Evolutionary conservation across 2,329 filamentous ascomycete genomes (phyloP), one percentile per base, ranked within the genome.

Genomic region (Fusarium sp.): DNA sequence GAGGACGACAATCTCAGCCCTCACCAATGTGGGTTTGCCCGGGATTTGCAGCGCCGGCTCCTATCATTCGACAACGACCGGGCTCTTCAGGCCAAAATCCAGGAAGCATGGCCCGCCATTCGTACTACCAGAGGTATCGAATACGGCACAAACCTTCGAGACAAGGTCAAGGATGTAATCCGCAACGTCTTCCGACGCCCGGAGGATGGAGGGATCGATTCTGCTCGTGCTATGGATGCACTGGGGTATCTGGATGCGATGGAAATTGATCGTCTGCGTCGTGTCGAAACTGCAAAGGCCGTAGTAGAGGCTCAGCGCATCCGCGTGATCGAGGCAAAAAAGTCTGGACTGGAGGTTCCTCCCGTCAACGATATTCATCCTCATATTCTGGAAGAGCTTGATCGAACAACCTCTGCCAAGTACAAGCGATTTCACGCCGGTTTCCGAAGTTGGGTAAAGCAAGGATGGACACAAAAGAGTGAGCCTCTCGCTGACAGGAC

Each of bases 21-120:
- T 31, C 70, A 65, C 8, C 77, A 83, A 40, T 80, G 80, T 27
- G 81, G 81, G 9, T 84, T 81, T 64, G 77, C 78, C 17, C 79
- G 81, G 56, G 72, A 75, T 6, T 66, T 82, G 8, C 80, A 81
- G 62, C 70, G 66, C 6, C 77, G 71, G 20, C 78, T 83, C 6
- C 73, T 80, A 12, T 62, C 66, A 11, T 81, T 84, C 17, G 82
- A 84, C 68, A 74, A 79, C 31, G 72, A 80, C 49, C 55, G 40
- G 5, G 44, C 59, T 2, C 58, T 80, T 29, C 70, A 71, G 9
- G 49, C 66, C 2, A 56, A 70, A 6, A 66, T 82, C 11, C 59
- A 64, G 16, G 55, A 61, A 29, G 53, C 73, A n/a, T 78, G 78
- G 65, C 67, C 63, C 7, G 58, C 63, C 2, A 67, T 79, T 29